Evolutionary conservation across 805 yeast species (phyloP), one percentile per base, ranked within the genome.

Genomic region (Metschnikowia reukaufii): DNA sequence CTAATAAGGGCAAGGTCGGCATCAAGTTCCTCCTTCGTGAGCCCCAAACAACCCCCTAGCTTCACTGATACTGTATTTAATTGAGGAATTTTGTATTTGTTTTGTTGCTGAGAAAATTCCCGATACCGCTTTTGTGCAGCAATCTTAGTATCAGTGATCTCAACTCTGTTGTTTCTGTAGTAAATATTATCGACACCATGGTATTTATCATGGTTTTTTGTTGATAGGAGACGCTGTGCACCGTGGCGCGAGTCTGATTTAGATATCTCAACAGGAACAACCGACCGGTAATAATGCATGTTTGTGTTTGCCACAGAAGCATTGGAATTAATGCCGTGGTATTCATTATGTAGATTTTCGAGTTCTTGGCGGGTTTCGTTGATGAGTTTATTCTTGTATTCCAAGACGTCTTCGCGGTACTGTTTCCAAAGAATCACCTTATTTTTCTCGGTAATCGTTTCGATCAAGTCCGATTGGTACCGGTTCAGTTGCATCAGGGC

Each of bases 361-460:
- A 72, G 59, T 36, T 68, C 63, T 17, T 54, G 54, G 23, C 60
- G 48, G 5, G 70, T 62, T 21, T 63, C 52, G 29, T 56, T 45
- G 12, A 66, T 55, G 27, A 68, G 50, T 34, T 63, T 47, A 17
- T 62, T 56, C 47, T 65, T 66, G 21, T 57, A 49, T 6, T 55
- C 51, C 15, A 58, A 37, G 39, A 70, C 53, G 19, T 64, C 55
- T 17, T 48, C 52, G 32, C 60, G 56, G 54, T 62, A 70, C 38
- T 62, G 66, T 35, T 66, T 58, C 76, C 76, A 72, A n/a, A 67
- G 47, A 3, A 67, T 61, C 3, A 48, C 48, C 18, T 62, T 55
- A 35, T 67, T 60, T 7, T 62, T 61, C 18, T 56, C 54, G 7
- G 59, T 45, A 27, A 55, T 52, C 9, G 49, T 44, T 6, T 57